Base-by-base conservation (phyloP, 169 alveolate species). In the Eimeria acervulina region DNA sequence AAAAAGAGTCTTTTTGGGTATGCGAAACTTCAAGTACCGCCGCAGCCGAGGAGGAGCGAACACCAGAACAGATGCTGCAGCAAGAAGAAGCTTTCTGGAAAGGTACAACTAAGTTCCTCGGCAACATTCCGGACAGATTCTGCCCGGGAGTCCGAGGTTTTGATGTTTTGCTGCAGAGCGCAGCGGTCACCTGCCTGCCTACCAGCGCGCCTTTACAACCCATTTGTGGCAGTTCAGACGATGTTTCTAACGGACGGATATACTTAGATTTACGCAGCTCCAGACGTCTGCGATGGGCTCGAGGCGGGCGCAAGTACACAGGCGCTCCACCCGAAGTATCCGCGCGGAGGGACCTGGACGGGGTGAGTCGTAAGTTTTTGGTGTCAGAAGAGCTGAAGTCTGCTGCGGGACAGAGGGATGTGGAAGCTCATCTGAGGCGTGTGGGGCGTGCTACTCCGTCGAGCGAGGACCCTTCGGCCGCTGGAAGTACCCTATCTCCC, bases 141-240 rank as follows among this genome's bases (percentile, higher is more conserved):
- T 87, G 63, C 93, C 93, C 93, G 1, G 93, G 93, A 23, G 31
- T 63, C 31, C 93, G 93, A 44, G 93, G 74, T 55, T 59, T 87
- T 19, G 93, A 87, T 31, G 8, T 87, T 52, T 36, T 40, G 83
- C 7, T 87, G 76, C 93, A 55, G 40, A 26, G 38, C 26, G 93
- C 93, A 36, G 61, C 83, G 6, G 83, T 61, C 42, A 87, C 68
- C 47, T 87, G 93, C 47, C 42, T 87, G 33, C 93, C 44, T 63
- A 59, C 36, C 33, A 87, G 93, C 42, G 52, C 21, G 55, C 81
- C 93, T 13, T 47, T 87, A 70, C 81, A 61, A 8, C 93, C 36
- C 40, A 36, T 38, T 33, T 72, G 31, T 47, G 63, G 83, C 51
- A 87, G 66, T 61, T 26, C 81, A 44, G 61, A 31, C 10, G 93